A percentile compares a stretch with the other conserved stretches of the same genome.
These are phyloP conservation scores for Dioszegia aurantiaca DNA, from an alignment of 768 basidiomycete species.

Conservation along the genomic window DNA sequence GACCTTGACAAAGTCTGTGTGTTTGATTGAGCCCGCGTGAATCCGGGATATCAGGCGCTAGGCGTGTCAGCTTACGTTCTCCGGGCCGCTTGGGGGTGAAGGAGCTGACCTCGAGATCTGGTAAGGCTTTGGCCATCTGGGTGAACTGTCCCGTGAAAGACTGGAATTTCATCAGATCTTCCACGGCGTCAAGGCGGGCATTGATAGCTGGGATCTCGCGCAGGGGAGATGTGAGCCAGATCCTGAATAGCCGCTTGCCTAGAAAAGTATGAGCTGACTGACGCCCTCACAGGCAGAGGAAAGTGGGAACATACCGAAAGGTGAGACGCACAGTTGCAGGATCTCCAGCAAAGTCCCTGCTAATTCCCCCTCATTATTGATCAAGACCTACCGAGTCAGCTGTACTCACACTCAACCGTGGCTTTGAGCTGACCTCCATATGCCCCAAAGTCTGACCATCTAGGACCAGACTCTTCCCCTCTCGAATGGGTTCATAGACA, in stretches of 20 bases:
- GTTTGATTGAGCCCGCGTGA: slow-evolving; percentile 84
- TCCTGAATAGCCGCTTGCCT: slow-evolving; percentile 93
- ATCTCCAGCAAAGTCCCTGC: slow-evolving; percentile 85
- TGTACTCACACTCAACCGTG: neutral
- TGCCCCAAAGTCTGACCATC: slow-evolving; percentile 96
- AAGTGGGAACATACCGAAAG: slow-evolving; percentile 66
- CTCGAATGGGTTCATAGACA: slow-evolving; percentile 90
- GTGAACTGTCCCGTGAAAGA: slow-evolving; percentile 74
- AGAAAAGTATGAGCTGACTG: slow-evolving; percentile 12
- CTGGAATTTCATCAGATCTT: slow-evolving; percentile 79
- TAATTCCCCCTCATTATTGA: slow-evolving; percentile 89
- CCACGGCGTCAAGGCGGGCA: slow-evolving; percentile 88
- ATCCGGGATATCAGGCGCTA: slow-evolving; percentile 92
- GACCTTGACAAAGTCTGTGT: slow-evolving; percentile 82
- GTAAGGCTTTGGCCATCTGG: slow-evolving; percentile 72
- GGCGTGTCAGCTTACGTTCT: slow-evolving; percentile 12
- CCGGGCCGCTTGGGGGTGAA: too few relatives aligned
- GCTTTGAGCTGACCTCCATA: slow-evolving; percentile 66
- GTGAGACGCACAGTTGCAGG: slow-evolving; percentile 78
- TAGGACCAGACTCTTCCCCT: slow-evolving; percentile 76
- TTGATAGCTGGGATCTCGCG: slow-evolving; percentile 80
- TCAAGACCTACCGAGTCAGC: slow-evolving; percentile 61
- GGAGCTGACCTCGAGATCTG: slow-evolving; percentile 59
- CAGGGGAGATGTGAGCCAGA: slow-evolving; percentile 93
- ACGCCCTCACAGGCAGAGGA: neutral